Conservation (phyloP, 371 early-diverging fungal genomes). For the Amoeboradix gromovi region DNA sequence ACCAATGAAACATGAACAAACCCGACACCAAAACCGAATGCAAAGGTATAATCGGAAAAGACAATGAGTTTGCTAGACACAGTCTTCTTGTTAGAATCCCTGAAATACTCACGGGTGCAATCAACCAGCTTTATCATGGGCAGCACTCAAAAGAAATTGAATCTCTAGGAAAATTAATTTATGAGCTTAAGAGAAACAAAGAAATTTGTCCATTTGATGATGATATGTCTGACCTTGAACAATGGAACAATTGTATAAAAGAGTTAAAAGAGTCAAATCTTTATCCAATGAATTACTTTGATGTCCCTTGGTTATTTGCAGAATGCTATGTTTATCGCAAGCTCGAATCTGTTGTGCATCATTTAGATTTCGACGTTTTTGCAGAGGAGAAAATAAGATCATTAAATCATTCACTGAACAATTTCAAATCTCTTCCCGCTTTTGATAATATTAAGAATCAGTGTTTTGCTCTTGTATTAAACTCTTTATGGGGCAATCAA, state of each 20-base stretch:
- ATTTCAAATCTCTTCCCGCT: not conserved
- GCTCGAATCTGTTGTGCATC: not conserved
- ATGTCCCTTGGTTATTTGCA: constrained; percentile 35
- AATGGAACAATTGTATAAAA: not conserved
- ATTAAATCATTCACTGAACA: not conserved
- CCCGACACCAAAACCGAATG: too few species aligned
- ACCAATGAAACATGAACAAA: too few species aligned
- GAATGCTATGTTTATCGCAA: constrained; percentile 18
- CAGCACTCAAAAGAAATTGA: not conserved
- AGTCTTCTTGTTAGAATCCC: not conserved
- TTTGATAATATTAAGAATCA: not conserved
- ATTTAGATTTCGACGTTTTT: not conserved
- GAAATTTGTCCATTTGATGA: not conserved
- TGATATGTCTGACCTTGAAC: not conserved
- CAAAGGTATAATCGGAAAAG: not conserved
- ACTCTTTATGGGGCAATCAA: constrained; percentile 52
- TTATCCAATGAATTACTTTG: constrained; percentile 7
- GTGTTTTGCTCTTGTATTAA: not conserved
- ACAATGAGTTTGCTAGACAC: not conserved
- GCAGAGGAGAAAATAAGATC: not conserved
- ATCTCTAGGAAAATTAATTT: not conserved
- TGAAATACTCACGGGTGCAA: not conserved
- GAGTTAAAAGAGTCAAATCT: not conserved
- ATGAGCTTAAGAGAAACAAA: not conserved
- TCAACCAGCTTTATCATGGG: not conserved